Conservation (phyloP, 192 early-diverging fungal genomes). For the Rhizophagus sp. region DNA sequence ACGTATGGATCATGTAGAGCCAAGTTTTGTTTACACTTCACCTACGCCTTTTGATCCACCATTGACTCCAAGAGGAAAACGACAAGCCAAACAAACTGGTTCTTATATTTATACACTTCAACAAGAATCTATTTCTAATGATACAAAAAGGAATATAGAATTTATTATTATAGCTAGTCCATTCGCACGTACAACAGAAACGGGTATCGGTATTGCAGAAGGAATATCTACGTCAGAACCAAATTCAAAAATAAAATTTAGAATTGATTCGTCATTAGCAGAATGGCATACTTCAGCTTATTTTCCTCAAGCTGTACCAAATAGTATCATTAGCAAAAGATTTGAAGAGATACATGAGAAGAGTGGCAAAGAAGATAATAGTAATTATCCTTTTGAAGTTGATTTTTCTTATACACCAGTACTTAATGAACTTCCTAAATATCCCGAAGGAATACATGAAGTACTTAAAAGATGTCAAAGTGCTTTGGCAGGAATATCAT, state of each 20-base stretch:
- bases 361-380: not conserved
- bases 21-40: slow-evolving; percentile 34
- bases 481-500: not conserved
- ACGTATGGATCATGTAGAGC: slow-evolving; percentile 42
- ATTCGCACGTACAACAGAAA: slow-evolving; percentile 38
- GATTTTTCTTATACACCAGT: slow-evolving; percentile 6
- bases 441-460: slow-evolving; percentile 7
- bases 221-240: slow-evolving; percentile 20
- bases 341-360: not conserved
- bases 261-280: slow-evolving; percentile 1
- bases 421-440: not conserved
- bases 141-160: slow-evolving; percentile 28
- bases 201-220: slow-evolving; percentile 40
- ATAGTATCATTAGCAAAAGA: not conserved
- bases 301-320: slow-evolving; percentile 9
- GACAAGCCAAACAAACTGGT: slow-evolving; percentile 38
- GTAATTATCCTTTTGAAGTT: not conserved
- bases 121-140: slow-evolving; percentile 2
- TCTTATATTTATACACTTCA: not conserved
- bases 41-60: slow-evolving; percentile 43
- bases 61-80: slow-evolving; percentile 36
- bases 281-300: slow-evolving; percentile 15
- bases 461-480: not conserved
- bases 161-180: slow-evolving; percentile 42
- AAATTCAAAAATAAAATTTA: not conserved